These are phyloP conservation scores for Ophiosphaerella herpotricha DNA, from an alignment of 2,329 filamentous ascomycete species.

Conservation along the genomic window DNA sequence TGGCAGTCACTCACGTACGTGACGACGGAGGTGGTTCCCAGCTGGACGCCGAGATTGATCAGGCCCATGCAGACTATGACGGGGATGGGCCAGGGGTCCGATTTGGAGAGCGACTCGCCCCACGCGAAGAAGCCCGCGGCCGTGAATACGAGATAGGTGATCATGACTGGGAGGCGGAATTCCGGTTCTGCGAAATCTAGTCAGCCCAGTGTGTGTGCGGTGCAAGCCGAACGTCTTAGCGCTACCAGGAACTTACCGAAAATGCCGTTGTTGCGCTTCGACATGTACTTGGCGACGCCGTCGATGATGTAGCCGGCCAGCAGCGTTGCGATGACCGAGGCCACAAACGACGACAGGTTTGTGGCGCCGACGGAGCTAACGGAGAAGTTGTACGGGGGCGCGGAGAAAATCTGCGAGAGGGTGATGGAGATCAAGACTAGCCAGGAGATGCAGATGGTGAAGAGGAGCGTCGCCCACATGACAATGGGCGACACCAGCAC, in stretches of 20 bases:
- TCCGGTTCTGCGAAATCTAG: constrained; percentile 21
- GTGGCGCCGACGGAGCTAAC: constrained; percentile 27
- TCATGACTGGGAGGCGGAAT: constrained; percentile 31
- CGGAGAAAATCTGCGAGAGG: constrained; percentile 31
- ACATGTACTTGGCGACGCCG: constrained; percentile 28
- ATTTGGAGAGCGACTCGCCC: constrained; percentile 21
- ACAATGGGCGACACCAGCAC: constrained; percentile 23
- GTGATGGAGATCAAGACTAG: constrained; percentile 32
- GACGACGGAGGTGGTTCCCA: constrained; percentile 26
- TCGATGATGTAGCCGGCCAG: constrained; percentile 25
- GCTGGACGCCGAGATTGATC: constrained; percentile 30
- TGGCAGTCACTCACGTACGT: constrained; percentile 32
- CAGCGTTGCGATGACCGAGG: constrained; percentile 23
- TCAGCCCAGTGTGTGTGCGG: too few species aligned
- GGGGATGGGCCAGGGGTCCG: constrained; percentile 29
- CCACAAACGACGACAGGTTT: constrained; percentile 30
- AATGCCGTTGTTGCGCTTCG: constrained; percentile 25
- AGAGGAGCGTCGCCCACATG: constrained; percentile 29
- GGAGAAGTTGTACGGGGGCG: constrained; percentile 30
- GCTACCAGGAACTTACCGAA: constrained; percentile 19
- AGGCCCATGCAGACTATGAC: constrained; percentile 33
- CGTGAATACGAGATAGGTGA: constrained; percentile 25
- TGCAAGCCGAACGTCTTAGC: too few species aligned
- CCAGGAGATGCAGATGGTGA: constrained; percentile 35
- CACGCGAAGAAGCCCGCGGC: constrained; percentile 31